These are phyloP conservation scores for Wilcoxina mikolae DNA, from an alignment of 495 filamentous ascomycete species.

Conservation along the genomic window DNA sequence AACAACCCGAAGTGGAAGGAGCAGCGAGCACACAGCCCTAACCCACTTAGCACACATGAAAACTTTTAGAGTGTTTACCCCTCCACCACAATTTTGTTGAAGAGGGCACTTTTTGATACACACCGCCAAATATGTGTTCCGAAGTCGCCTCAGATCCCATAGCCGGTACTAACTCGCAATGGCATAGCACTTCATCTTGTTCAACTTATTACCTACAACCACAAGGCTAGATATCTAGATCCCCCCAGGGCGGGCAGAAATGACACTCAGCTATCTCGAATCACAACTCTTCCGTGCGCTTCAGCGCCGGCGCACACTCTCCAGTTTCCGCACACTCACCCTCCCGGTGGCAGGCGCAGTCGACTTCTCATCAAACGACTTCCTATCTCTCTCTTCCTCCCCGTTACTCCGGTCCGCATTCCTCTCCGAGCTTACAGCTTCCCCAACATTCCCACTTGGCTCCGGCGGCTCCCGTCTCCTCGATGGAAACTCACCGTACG, in stretches of 20 bases:
- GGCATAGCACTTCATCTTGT: neutral
- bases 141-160: too few relatives aligned
- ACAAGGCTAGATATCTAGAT: too few relatives aligned
- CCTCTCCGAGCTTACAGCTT: conserved; percentile 30
- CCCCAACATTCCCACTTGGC: conserved; percentile 31
- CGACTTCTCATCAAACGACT: conserved; percentile 53
- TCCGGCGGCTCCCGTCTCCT: conserved; percentile 47
- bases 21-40: neutral
- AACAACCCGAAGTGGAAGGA: too few relatives aligned
- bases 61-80: too few relatives aligned
- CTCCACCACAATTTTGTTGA: too few relatives aligned
- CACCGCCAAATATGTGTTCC: neutral
- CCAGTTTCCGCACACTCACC: conserved; percentile 34
- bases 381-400: conserved; percentile 43
- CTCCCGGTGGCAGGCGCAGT: conserved; percentile 28
- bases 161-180: neutral
- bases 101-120: too few relatives aligned
- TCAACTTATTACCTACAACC: too few relatives aligned
- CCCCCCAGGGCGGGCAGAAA: neutral
- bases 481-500: conserved; percentile 54
- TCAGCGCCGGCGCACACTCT: conserved; percentile 26
- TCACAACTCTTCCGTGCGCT: conserved; percentile 12
- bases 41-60: neutral
- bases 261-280: neutral
- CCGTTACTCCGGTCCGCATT: conserved; percentile 31